phyloP scores from a whole-genome alignment of 2,329 filamentous ascomycete species.

The Drechslerella stenobrocha region DNA sequence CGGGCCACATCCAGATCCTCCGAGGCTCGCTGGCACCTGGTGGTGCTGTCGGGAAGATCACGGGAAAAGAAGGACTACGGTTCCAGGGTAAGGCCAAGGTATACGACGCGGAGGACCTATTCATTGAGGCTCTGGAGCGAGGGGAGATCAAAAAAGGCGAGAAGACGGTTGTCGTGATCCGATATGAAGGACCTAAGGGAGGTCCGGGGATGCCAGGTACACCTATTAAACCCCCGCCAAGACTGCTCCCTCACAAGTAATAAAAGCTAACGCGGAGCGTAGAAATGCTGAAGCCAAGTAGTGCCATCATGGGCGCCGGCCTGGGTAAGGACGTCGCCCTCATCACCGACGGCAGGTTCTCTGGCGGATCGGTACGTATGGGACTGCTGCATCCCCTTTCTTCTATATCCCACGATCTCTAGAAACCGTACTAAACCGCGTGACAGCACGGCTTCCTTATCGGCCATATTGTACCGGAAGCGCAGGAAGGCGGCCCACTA shows the following conservation, averaged over 20 bases:
- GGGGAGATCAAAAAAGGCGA: conserved; percentile 74
- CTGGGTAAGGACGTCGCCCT: conserved; percentile 71
- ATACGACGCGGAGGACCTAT: conserved; percentile 71
- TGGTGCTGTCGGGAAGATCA: conserved; percentile 74
- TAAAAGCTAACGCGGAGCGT: conserved; percentile 26
- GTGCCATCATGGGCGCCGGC: conserved; percentile 73
- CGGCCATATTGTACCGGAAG: conserved; percentile 66
- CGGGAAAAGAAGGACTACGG: conserved; percentile 70
- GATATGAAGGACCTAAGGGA: conserved; percentile 73
- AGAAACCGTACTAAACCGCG: not conserved
- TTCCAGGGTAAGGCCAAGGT: conserved; percentile 72
- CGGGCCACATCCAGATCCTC: conserved; percentile 74
- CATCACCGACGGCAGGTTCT: conserved; percentile 71
- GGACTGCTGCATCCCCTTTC: not conserved
- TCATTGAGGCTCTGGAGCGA: conserved; percentile 68
- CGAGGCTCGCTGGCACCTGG: conserved; percentile 70
- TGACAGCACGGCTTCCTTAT: conserved; percentile 66
- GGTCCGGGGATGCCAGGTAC: conserved; percentile 67
- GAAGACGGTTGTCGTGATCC: conserved; percentile 75
- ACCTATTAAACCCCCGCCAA: conserved; percentile 52
- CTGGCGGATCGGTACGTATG: conserved; percentile 58
- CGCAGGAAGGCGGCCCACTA: conserved; percentile 65
- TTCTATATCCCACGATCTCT: not conserved
- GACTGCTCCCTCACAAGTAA: not conserved
- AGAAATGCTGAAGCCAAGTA: conserved; percentile 73